phyloP scores from a whole-genome alignment of 805 yeast species.

The Tetrapisispora pingtungensis region DNA sequence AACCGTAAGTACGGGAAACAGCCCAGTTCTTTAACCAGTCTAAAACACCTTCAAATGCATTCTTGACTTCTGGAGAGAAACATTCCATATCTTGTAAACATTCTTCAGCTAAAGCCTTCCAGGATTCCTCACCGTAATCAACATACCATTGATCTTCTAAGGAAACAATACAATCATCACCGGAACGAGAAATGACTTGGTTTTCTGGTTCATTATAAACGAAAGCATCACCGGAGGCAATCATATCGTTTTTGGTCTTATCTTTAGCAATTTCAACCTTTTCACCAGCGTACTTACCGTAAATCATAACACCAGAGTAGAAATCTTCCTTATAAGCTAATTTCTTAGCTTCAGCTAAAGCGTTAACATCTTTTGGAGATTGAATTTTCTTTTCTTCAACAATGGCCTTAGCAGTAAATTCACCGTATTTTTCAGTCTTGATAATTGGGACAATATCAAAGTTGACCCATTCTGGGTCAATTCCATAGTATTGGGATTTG shows the following conservation, averaged over 20 bases:
- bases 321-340: constrained; percentile 92
- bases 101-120: constrained; percentile 77
- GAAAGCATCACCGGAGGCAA: constrained; percentile 71
- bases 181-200: constrained; percentile 83
- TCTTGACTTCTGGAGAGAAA: constrained; percentile 70
- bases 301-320: constrained; percentile 74
- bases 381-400: constrained; percentile 83
- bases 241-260: constrained; percentile 71
- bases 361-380: constrained; percentile 85
- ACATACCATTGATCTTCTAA: constrained; percentile 97
- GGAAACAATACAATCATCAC: constrained; percentile 93
- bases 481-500: constrained; percentile 84
- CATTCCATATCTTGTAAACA: constrained; percentile 70
- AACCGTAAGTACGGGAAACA: constrained; percentile 89
- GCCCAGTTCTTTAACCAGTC: constrained; percentile 99
- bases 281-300: constrained; percentile 79
- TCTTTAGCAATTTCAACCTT: constrained; percentile 87
- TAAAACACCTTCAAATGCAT: constrained; percentile 88
- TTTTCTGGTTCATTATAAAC: constrained; percentile 93
- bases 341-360: constrained; percentile 88
- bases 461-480: constrained; percentile 78
- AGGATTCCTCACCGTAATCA: constrained; percentile 89
- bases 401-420: constrained; percentile 71
- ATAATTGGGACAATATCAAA: constrained; percentile 66
- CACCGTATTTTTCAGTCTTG: constrained; percentile 78